Conservation (phyloP, 257 asterid genomes). For the Fraxinus americana region DNA sequence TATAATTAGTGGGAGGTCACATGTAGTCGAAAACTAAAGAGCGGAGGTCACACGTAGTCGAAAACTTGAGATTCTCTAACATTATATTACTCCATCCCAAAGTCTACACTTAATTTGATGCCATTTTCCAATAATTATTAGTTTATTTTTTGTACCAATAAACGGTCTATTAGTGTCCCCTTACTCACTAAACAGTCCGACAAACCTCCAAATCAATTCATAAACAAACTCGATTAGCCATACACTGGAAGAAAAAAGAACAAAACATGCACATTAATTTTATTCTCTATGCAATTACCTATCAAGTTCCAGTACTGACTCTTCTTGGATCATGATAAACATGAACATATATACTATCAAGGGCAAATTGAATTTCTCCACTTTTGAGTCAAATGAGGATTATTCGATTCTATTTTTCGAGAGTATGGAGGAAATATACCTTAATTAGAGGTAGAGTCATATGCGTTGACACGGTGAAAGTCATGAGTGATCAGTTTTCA, state of each 20-base stretch:
- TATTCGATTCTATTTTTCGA: too few relatives aligned
- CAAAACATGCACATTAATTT: not conserved
- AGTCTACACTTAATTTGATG: not conserved
- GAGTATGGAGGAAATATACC: not conserved
- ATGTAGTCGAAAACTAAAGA: not conserved
- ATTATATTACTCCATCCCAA: too few relatives aligned
- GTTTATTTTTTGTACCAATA: not conserved
- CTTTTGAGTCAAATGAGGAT: too few relatives aligned
- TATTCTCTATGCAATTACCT: constrained; percentile 21
- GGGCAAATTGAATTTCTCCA: too few relatives aligned
- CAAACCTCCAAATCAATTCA: constrained; percentile 14
- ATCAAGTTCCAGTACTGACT: constrained; percentile 33
- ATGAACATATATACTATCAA: constrained; percentile 7
- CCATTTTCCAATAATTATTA: not conserved
- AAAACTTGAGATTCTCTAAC: not conserved
- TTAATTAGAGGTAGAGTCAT: not conserved
- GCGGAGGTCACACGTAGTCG: not conserved
- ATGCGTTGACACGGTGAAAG: not conserved
- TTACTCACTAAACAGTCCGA: constrained; percentile 21
- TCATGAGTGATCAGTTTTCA: too few relatives aligned
- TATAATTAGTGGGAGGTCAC: not conserved
- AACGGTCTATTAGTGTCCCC: constrained; percentile 16
- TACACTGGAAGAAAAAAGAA: constrained; percentile 4
- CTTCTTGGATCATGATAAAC: constrained; percentile 21
- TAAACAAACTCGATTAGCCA: constrained; percentile 8